phyloP scores from a whole-genome alignment of 257 asterid genomes.

The Ehretia macrophylla region DNA sequence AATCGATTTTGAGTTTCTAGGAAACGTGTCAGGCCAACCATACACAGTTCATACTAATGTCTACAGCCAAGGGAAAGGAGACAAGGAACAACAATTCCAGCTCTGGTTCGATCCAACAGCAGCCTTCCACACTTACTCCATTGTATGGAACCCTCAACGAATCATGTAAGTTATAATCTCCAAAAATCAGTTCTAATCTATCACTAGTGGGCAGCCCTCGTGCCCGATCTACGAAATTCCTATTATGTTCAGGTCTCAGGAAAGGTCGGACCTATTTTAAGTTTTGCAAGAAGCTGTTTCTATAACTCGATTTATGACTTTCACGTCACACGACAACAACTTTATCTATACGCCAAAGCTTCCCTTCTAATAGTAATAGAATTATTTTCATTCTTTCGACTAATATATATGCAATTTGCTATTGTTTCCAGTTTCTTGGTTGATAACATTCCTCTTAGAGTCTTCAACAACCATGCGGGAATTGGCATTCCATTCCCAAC shows the following conservation, averaged over 20 bases:
- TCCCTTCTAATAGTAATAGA: no score
- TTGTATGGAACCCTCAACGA: constrained; percentile 49
- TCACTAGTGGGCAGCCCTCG: no score
- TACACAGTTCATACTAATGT: constrained; percentile 60
- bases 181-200: background rate
- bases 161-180: constrained; percentile 35
- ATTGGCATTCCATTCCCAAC: constrained; percentile 48
- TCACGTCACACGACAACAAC: no score
- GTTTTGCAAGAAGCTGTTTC: no score
- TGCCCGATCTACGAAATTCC: no score
- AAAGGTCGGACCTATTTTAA: no score
- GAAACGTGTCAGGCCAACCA: constrained; percentile 47
- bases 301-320: no score
- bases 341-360: no score
- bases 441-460: constrained; percentile 56
- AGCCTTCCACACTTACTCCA: constrained; percentile 57
- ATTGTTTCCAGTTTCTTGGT: constrained; percentile 42
- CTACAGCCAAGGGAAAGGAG: constrained; percentile 41
- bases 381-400: no score
- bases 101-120: constrained; percentile 62
- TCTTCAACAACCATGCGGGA: constrained; percentile 41
- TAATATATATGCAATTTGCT: no score
- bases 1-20: constrained; percentile 62
- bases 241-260: no score
- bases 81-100: constrained; percentile 56